Base-by-base conservation (phyloP, 192 early-diverging fungal species). In the Coemansia sp. region DNA sequence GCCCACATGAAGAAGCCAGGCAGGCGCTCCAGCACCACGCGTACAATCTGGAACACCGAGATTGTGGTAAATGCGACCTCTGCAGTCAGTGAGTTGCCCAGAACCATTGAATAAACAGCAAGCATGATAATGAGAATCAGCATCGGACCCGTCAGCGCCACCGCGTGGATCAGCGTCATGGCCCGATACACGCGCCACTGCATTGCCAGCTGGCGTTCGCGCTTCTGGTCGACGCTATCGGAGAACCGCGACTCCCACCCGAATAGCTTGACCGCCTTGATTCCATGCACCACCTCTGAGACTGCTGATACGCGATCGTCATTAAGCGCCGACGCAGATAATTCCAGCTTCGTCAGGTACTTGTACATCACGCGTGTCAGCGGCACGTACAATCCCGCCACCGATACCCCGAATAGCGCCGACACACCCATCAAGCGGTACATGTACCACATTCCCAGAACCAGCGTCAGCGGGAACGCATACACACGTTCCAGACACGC, bases 241-340 rank as follows among this genome's bases (percentile, higher is more conserved):
- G 86, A 59, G 66, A 97, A 93, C 61, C 84, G 81, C 23, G 81
- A 62, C 74, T 92, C 91, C 92, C 92, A 93, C 25, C 88, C 90
- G 72, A 92, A 91, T 66, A 96, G 87, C 67, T 98, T 98, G 55
- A 98, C 87, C 31, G 96, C 90, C 46, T 91, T 86, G 51, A 98
- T 95, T 21, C 92, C 94, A 75, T 92, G 85, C 28, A 95, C 71
- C 28, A 92, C 76, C 79, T 97, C 94, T 52, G 91, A 94, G 33
- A 92, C 87, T 31, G 84, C 79, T 35, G 87, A 84, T 33, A 96
- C 77, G 13, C 94, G 85, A 59, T 90, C 86, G 70, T 96, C 94
- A 52, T 84, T 82, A 25, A 87, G 78, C 15, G 74, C 51, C 48
- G 77, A 88, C 12, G 88, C 63, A 30, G 78, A 75, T 18, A 84